Percentiles rank a stretch among this genome's conserved stretches.
phyloP scores from a whole-genome alignment of 331 rosid genomes.

The Saraca asoca region DNA sequence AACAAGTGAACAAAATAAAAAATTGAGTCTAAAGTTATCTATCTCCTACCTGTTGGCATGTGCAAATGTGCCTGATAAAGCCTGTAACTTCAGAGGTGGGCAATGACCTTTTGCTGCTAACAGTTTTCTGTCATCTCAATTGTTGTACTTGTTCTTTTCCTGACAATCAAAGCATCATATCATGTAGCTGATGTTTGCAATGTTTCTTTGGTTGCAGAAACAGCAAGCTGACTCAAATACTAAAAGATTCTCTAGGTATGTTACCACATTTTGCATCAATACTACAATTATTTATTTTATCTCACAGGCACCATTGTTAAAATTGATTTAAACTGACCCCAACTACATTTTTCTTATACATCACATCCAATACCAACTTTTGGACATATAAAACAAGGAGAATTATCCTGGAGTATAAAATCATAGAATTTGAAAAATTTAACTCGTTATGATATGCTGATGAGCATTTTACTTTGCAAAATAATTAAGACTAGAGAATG shows the following conservation, averaged over 20 bases:
- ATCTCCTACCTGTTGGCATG: slow-evolving; percentile 13
- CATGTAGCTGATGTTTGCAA: slow-evolving; percentile 30
- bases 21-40: slow-evolving; percentile 4
- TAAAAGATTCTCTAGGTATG: slow-evolving; percentile 89
- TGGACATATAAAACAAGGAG: neutral
- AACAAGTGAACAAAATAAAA: too few relatives aligned
- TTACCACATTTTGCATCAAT: slow-evolving; percentile 32
- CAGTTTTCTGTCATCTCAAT: slow-evolving; percentile 15
- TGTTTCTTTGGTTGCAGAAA: slow-evolving; percentile 69
- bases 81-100: slow-evolving; percentile 21
- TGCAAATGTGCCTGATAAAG: slow-evolving; percentile 22
- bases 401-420: slow-evolving; percentile 1
- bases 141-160: slow-evolving; percentile 32
- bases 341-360: too few relatives aligned
- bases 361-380: slow-evolving; percentile 17
- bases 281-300: too few relatives aligned
- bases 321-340: too few relatives aligned
- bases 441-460: neutral
- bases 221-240: slow-evolving; percentile 95
- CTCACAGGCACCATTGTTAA: too few relatives aligned
- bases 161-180: slow-evolving; percentile 31
- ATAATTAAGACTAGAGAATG: slow-evolving; percentile 12
- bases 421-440: slow-evolving; percentile 14
- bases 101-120: slow-evolving; percentile 17
- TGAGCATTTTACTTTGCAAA: neutral